Evolutionary conservation across 305 asterid species (phyloP), one percentile per base, ranked within the genome.

Genomic region (Plantago coronopus): DNA sequence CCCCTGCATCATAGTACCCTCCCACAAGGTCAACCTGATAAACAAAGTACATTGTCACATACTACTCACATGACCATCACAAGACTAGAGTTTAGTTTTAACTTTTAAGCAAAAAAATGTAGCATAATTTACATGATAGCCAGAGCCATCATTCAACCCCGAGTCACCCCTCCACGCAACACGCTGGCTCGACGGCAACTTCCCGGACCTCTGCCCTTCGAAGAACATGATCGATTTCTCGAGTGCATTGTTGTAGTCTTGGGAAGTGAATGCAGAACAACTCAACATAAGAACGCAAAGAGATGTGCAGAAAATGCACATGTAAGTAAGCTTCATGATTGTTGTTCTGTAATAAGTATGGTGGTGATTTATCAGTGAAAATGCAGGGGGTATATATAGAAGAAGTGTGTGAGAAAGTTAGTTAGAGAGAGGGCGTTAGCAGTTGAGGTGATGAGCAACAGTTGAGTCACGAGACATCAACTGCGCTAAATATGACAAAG

Each of bases 1-100:
- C 97, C 54, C 97, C 97, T 17, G 95, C 97, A 68, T 89, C 95
- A 59, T 89, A 87, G 55, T 89, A 87, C 11, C 97, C 97, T 69
- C 97, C 97, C 0, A 79, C 88, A 3, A 89, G 78, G 64, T 87
- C 81, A 18, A 85, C 97, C 94, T 89, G 75, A 47, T 47, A 48
- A 31, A 7, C 19, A 44, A 49, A 17, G 13, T 37, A 45, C 3
- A 17, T 12, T 13, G 25, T 16, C 42, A 65, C 2, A 22, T 22
- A 3, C 17, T 5, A 15, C 18, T 15, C 17, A 7, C 45, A 27
- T 20, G 1, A 21, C 0, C 19, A n/a, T 46, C 11, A 20, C 3
- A 38, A 50, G 15, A 10, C 37, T 0, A n/a, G 1, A 7, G 12
- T 5, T 2, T 27, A 34, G 40, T 34, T 2, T 27, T 34, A 0